These are phyloP conservation scores for Phylloporus sp. DNA, from an alignment of 768 basidiomycete species.

Conservation along the genomic window DNA sequence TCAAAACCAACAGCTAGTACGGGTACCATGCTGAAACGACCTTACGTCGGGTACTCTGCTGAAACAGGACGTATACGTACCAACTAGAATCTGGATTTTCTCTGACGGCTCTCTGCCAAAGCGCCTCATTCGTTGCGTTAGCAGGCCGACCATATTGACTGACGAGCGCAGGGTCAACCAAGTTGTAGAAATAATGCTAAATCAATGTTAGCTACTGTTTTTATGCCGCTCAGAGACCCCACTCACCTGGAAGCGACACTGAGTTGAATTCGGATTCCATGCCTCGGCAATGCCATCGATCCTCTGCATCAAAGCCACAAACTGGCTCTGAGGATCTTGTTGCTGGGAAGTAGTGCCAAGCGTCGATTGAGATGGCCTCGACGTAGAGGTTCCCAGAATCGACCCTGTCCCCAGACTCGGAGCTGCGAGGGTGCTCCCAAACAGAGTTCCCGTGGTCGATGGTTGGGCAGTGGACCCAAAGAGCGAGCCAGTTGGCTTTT, in stretches of 20 bases:
- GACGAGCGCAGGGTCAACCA: slow-evolving; percentile 68
- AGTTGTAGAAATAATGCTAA: slow-evolving; percentile 82
- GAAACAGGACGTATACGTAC: slow-evolving; percentile 33
- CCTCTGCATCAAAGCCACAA: slow-evolving; percentile 47
- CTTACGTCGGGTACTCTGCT: not conserved
- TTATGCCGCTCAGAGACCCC: not conserved
- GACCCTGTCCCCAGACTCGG: slow-evolving; percentile 27
- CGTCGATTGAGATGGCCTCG: slow-evolving; percentile 33
- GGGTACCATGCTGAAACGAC: slow-evolving; percentile 59
- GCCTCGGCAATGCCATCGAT: slow-evolving; percentile 64
- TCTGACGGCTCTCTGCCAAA: slow-evolving; percentile 75
- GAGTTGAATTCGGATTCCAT: slow-evolving; percentile 65
- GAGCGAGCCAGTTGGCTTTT: slow-evolving; percentile 24
- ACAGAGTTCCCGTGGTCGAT: slow-evolving; percentile 30
- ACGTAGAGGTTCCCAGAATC: slow-evolving; percentile 28
- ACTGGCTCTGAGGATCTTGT: slow-evolving; percentile 61
- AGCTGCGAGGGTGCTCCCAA: slow-evolving; percentile 32
- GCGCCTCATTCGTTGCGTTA: slow-evolving; percentile 64
- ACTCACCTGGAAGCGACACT: slow-evolving; percentile 76
- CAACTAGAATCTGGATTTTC: slow-evolving; percentile 82
- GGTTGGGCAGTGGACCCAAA: slow-evolving; percentile 31
- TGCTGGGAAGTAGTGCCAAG: slow-evolving; percentile 41
- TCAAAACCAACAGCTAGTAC: slow-evolving; percentile 80
- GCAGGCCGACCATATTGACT: slow-evolving; percentile 65
- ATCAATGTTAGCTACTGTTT: not conserved